These are phyloP conservation scores for Saprolegnia parasitica DNA, from an alignment of 352 stramenopile genomes.

Conservation along the genomic window DNA sequence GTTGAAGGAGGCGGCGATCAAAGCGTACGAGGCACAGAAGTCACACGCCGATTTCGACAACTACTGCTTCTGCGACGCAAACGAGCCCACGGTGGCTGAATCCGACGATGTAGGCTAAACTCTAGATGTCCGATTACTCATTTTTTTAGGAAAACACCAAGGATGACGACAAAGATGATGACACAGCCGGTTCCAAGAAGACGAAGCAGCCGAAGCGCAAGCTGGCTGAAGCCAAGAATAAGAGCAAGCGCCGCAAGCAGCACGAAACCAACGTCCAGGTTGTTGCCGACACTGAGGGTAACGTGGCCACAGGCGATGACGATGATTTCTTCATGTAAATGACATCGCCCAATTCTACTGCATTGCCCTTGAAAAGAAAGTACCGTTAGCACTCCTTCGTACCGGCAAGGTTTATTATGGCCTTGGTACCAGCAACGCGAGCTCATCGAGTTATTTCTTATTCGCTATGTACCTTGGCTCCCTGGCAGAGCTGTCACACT, in stretches of 20 bases:
- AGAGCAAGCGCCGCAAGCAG: constrained; percentile 20
- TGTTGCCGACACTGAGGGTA: constrained; percentile 9
- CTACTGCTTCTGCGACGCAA: constrained; percentile 27
- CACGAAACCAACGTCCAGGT: background rate
- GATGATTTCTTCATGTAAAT: constrained; percentile 29
- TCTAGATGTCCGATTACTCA: background rate
- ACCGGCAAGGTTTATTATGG: too few species aligned
- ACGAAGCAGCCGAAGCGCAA: constrained; percentile 17
- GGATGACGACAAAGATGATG: background rate
- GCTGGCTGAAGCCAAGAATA: constrained; percentile 2
- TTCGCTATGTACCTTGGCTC: too few species aligned
- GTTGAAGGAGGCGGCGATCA: constrained; percentile 21
- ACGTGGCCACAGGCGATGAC: background rate
- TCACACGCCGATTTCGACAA: constrained; percentile 12
- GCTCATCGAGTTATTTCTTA: too few species aligned
- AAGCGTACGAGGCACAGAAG: background rate
- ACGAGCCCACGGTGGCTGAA: background rate
- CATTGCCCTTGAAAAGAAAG: too few species aligned
- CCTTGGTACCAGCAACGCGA: too few species aligned
- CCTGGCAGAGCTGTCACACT: too few species aligned
- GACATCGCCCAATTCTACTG: background rate
- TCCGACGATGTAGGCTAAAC: background rate
- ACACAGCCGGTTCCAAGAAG: background rate
- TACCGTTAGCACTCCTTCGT: too few species aligned
- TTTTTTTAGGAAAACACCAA: background rate